Evolutionary conservation across 129 eudicot genomes (phyloP).

Genomic region (Rutidosis leptorrhynchoides): DNA sequence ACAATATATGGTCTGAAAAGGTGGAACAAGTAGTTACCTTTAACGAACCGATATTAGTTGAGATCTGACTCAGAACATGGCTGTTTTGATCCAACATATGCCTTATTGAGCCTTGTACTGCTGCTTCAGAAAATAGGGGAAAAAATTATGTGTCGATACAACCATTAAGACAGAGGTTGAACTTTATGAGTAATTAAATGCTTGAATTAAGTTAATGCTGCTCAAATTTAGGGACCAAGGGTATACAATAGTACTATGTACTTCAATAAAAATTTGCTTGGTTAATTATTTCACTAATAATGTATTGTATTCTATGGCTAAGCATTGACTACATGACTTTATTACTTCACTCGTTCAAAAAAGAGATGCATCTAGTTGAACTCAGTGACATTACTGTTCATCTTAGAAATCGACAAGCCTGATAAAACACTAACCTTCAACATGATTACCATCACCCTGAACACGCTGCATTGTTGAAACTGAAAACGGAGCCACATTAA

Average conservation of each 20-base stretch:
- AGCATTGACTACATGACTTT: neutral
- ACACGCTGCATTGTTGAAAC: slow-evolving; percentile 36
- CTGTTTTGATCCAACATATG: slow-evolving; percentile 64
- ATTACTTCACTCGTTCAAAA: neutral
- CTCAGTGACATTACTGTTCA: neutral
- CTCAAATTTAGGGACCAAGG: neutral
- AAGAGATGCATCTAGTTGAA: neutral
- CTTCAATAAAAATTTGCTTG: neutral
- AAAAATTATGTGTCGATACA: slow-evolving; percentile 18
- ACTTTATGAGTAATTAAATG: neutral
- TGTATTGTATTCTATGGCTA: neutral
- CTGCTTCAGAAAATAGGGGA: slow-evolving; percentile 37
- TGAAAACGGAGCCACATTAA: slow-evolving; percentile 52
- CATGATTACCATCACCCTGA: slow-evolving; percentile 40
- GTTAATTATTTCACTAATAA: neutral
- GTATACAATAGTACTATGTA: neutral
- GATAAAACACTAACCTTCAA: slow-evolving; percentile 53
- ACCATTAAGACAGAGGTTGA: neutral
- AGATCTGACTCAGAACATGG: slow-evolving; percentile 61
- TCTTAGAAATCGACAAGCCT: neutral
- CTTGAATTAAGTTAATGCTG: neutral
- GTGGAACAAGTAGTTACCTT: slow-evolving; percentile 41
- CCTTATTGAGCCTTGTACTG: slow-evolving; percentile 49
- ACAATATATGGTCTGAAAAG: neutral
- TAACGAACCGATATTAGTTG: slow-evolving; percentile 53